Evolutionary conservation across 805 yeast species (phyloP).

Genomic region (Candida ortonii): DNA sequence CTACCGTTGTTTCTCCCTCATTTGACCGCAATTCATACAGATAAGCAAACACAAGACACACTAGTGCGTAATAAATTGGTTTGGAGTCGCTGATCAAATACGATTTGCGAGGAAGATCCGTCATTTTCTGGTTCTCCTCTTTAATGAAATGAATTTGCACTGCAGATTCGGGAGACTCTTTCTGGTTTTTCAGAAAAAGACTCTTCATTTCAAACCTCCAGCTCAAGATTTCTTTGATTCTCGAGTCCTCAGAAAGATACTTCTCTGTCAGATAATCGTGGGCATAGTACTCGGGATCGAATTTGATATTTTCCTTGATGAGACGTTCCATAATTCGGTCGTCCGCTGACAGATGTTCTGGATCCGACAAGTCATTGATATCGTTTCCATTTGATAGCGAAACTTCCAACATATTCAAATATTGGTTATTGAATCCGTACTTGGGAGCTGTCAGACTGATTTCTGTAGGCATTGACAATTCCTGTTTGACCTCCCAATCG

Average conservation of each 20-base stretch:
- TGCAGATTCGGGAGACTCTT: slow-evolving; percentile 26
- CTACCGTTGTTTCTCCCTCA: slow-evolving; percentile 68
- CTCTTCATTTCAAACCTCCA: slow-evolving; percentile 52
- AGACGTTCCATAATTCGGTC: slow-evolving; percentile 67
- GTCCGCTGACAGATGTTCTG: slow-evolving; percentile 60
- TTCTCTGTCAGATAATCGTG: slow-evolving; percentile 71
- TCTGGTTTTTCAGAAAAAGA: slow-evolving; percentile 47
- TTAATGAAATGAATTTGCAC: slow-evolving; percentile 54
- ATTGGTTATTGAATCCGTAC: slow-evolving; percentile 81
- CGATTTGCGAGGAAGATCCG: slow-evolving; percentile 60
- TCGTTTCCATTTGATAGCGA: slow-evolving; percentile 84
- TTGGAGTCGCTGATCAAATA: slow-evolving; percentile 55
- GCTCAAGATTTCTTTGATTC: slow-evolving; percentile 42
- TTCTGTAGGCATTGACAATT: slow-evolving; percentile 30
- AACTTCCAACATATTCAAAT: slow-evolving; percentile 57
- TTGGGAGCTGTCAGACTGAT: slow-evolving; percentile 28
- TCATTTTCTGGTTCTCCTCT: slow-evolving; percentile 65
- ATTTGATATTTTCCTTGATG: slow-evolving; percentile 65
- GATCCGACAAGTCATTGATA: slow-evolving; percentile 80
- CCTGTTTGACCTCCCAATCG: slow-evolving; percentile 87
- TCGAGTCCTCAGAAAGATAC: slow-evolving; percentile 48
- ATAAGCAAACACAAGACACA: slow-evolving; percentile 69
- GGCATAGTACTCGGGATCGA: slow-evolving; percentile 86
- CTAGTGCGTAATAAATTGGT: slow-evolving; percentile 57
- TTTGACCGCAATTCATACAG: slow-evolving; percentile 75